Base-by-base conservation (phyloP, 305 asterid species). In the Fraxinus velutina region DNA sequence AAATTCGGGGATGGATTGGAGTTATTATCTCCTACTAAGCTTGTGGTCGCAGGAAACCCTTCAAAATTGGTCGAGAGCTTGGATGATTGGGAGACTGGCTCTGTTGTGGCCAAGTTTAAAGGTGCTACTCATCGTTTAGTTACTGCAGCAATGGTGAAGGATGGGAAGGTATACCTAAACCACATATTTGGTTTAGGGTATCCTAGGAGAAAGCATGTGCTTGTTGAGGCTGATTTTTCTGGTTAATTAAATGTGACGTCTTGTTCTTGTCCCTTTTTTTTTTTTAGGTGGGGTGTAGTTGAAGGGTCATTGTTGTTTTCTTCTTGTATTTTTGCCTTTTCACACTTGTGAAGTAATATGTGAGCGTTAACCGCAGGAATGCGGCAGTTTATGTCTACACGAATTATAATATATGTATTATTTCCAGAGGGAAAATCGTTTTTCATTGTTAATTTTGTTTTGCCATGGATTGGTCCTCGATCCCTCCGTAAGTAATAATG, bases 161-260 rank as follows among this genome's bases (percentile, higher is more conserved):
- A 94, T 24, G 98, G 89, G 13, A 94, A 89, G 87, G 93, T 89
- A 55, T 96, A 96, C 74, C 50, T 96, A 52, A 93, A 88, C 83
- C 99, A 94, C 79, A 9, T 94, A 21, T n/a, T 94, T 84, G 98
- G 97, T 29, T 81, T 96, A 85, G 99, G 99, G 32, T 96, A 92
- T 75, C 98, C 99, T 10, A 91, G 80, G 85, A 92, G 81, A 86
- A 94, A 92, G 82, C 99, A 96, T 87, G 81, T 92, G 44, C 92
- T 96, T 24, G 80, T 89, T 78, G 98, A 96, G 86, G 98, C 98
- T 68, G 86, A 84, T 75, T 96, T 96, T 81, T 85, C 89, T 24
- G 8, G 73, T 60, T 60, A 21, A 6, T 60, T 60, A 19, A 22
- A 24, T 66, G 73, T 27, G 7, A 2, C 10, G 73, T 24, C 73